Base-by-base conservation (phyloP, 257 asterid species). In the Przewalskia tangutica region DNA sequence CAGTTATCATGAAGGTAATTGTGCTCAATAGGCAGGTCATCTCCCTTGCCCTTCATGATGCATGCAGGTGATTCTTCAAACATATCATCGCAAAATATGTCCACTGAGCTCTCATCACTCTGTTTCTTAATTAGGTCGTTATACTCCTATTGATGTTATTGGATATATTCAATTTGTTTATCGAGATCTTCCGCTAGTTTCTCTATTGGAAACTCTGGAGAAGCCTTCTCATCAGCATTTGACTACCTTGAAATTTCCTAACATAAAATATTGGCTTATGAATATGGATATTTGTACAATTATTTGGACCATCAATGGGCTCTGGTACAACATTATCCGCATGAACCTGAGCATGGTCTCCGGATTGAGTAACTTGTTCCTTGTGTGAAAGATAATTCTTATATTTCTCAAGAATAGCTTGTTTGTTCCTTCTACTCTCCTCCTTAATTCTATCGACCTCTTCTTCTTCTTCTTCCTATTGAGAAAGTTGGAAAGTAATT, bases 21-120 rank as follows among this genome's bases (percentile, higher is more conserved):
- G 85, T 84, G 92, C 86, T 94, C 97, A 86, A 92, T 86, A 83
- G 97, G 89, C 53, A 84, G 64, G 32, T 89, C 91, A 82, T 93
- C 98, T 38, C 88, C 91, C 88, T 92, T 94, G 55, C 92, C 98
- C 98, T 89, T 92, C 81, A 94, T 93, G 58, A 89, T 88, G 55
- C 90, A 92, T n/a, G 97, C 91, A 84, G 97, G 98, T 1, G 99
- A 95, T 77, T 95, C 98, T 82, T 97, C 99, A 89, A 92, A 95
- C 76, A 95, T 93, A 90, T 93, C 96, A 83, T 93, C 99, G 84
- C 90, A 82, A 82, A 95, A 95, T 94, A 95, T 91, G 86, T 93
- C 97, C 77, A 82, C 77, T 1, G 89, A 86, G 84, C 92, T 88
- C 89, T 93, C 94, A 77, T 97, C 5, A 38, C 42, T 90, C 81